Base-by-base conservation (phyloP, 208 protist genomes). In the Porcisia deanei region DNA sequence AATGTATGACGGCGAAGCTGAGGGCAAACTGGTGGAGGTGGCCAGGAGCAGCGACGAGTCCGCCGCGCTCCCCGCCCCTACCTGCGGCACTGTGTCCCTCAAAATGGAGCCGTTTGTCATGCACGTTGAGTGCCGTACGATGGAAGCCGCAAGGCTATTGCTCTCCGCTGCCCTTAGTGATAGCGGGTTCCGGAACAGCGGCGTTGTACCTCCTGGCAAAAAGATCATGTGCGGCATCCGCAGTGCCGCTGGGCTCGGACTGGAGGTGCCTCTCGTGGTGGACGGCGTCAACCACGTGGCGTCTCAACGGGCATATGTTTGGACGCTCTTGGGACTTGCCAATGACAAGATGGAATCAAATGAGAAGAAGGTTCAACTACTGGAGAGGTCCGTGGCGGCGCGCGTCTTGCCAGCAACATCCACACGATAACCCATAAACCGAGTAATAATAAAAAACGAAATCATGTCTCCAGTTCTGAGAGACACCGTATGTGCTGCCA, bases 51-150 rank as follows among this genome's bases (percentile, higher is more conserved):
- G 63, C 16, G 63, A 37, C n/a, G 45, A 78, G 25, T 55, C 52
- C 55, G 41, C 41, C 12, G 30, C 66, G 2, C 84, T 77, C 1
- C 30, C 65, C 22, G 66, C 87, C 6, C 92, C 92, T 1, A 61
- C 65, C 1, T 58, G 75, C 64, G 91, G 93, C 30, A 91, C 80
- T 12, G 57, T 97, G 6, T 81, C 82, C 39, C 75, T 97, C 30
- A 97, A 97, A 61, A 90, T 95, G 89, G 93, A 97, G 77, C 93
- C 93, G 3, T 95, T 94, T 65, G 91, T 97, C 1, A 93, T 97
- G 91, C 93, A 97, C 77, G 90, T 97, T 49, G 85, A 87, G 79
- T 97, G 93, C 75, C 88, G 90, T 49, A 91, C 86, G 0, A 92
- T 94, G 89, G 87, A 88, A 22, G 88, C 84, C 41, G 91, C 91